Conservation (phyloP, 345 rosid genomes). For the Syzygium oleosum region DNA sequence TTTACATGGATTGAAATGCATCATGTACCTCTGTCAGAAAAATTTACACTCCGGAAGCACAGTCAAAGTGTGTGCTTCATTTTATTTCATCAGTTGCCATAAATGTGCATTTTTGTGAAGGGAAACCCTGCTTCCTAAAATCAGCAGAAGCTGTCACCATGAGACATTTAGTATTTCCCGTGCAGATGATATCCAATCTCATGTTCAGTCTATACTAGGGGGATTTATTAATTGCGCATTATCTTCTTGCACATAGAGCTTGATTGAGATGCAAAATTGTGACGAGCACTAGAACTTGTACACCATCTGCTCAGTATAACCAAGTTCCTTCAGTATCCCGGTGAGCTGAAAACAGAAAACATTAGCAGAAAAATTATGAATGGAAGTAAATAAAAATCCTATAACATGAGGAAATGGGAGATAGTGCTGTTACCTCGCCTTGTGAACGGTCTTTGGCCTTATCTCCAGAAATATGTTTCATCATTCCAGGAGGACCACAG, state of each 20-base stretch:
- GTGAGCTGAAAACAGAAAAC: conserved; percentile 39
- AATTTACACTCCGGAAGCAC: not conserved
- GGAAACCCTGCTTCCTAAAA: not conserved
- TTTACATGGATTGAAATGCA: not conserved
- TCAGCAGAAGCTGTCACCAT: not conserved
- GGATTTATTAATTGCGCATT: not conserved
- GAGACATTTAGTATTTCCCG: not conserved
- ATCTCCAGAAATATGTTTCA: conserved; percentile 83
- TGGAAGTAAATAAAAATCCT: not conserved
- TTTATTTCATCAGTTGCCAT: not conserved
- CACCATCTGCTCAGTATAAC: conserved; percentile 86
- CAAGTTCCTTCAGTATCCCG: conserved; percentile 80
- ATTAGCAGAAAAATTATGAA: not conserved
- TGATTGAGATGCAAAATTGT: not conserved
- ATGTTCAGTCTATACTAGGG: not conserved
- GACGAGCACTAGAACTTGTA: conserved; percentile 58
- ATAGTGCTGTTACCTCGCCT: conserved; percentile 62
- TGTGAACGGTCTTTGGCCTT: conserved; percentile 86
- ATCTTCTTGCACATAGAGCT: not conserved
- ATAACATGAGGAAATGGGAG: not conserved
- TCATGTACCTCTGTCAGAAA: not conserved
- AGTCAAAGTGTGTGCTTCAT: not conserved
- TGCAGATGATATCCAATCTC: not conserved
- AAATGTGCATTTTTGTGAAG: not conserved
- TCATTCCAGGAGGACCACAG: conserved; percentile 97